Evolutionary conservation across 805 yeast genomes (phyloP).

Genomic region (Lachancea quebecensis): DNA sequence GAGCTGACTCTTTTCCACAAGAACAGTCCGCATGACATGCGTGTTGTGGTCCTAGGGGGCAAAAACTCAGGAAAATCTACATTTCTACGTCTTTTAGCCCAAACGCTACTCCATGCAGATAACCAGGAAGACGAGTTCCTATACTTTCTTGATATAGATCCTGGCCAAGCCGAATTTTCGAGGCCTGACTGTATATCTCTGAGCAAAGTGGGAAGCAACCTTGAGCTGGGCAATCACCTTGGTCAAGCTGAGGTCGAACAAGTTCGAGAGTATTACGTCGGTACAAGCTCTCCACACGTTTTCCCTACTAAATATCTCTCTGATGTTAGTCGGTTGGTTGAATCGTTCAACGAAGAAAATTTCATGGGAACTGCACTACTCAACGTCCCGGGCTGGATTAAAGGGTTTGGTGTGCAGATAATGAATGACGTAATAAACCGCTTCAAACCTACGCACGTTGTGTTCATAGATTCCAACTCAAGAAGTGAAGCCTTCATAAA

Average conservation of each 20-base stretch:
- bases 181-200: slow-evolving; percentile 65
- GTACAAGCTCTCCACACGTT: slow-evolving; percentile 62
- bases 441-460: slow-evolving; percentile 48
- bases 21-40: slow-evolving; percentile 21
- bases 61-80: slow-evolving; percentile 85
- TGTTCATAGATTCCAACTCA: slow-evolving; percentile 42
- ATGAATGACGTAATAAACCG: slow-evolving; percentile 41
- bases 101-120: slow-evolving; percentile 34
- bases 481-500: slow-evolving; percentile 16
- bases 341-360: slow-evolving; percentile 24
- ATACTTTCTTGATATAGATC: slow-evolving; percentile 69
- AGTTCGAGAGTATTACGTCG: slow-evolving; percentile 40
- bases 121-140: slow-evolving; percentile 27
- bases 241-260: slow-evolving; percentile 16
- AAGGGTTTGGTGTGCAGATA: slow-evolving; percentile 73
- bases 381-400: slow-evolving; percentile 88
- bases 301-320: slow-evolving; percentile 51
- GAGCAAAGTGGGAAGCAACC: slow-evolving; percentile 20
- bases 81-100: slow-evolving; percentile 46
- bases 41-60: slow-evolving; percentile 36
- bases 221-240: slow-evolving; percentile 20
- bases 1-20: slow-evolving; percentile 19
- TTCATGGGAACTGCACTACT: slow-evolving; percentile 43
- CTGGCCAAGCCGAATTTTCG: slow-evolving; percentile 81
- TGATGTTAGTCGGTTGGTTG: slow-evolving; percentile 37